Evolutionary conservation across 768 basidiomycete species (phyloP), one percentile per base, ranked within the genome.

Genomic region (Suillus paluster): DNA sequence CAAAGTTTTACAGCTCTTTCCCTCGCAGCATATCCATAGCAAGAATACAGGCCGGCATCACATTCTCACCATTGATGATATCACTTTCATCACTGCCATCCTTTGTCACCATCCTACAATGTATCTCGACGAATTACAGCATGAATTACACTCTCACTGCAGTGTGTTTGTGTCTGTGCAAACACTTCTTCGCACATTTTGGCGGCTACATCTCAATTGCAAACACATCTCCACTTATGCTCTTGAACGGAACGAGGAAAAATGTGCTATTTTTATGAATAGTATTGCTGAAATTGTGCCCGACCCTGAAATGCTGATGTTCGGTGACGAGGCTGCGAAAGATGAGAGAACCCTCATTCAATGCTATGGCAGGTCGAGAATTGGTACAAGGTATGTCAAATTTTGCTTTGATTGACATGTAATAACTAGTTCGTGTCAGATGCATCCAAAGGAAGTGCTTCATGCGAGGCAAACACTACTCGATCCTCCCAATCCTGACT

Each of bases 401-500:
- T n/a, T n/a, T n/a, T n/a, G n/a, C n/a, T n/a, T n/a, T n/a, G n/a
- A n/a, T n/a, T n/a, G n/a, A n/a, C n/a, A n/a, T n/a, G 58, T 30
- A 9, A 15, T 12, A 52, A 19, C 44, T 45, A 23, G n/a, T 45
- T 45, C 62, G 69, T 27, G 30, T 48, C 3, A 5, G 45, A 25
- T 67, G 66, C 34, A 45, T 61, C 1, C 2, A 12, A 12, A 38
- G 54, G 0, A 19, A 41, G 15, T 10, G 23, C 11, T 73, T 73
- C 63, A 34, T 71, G 1, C 4, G 19, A 12, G 63, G 65, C 5
- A 2, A 42, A 1, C 17, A 53, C 0, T 67, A 62, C 42, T 68
- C 66, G 0, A 69, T 69, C 12, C 46, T 72, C 21, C 66, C 67
- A 1, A 48, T 57, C 15, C 64, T 71, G 19, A 65, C 58, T 0